phyloP scores from a whole-genome alignment of 257 asterid species.

The Solanum piurae region DNA sequence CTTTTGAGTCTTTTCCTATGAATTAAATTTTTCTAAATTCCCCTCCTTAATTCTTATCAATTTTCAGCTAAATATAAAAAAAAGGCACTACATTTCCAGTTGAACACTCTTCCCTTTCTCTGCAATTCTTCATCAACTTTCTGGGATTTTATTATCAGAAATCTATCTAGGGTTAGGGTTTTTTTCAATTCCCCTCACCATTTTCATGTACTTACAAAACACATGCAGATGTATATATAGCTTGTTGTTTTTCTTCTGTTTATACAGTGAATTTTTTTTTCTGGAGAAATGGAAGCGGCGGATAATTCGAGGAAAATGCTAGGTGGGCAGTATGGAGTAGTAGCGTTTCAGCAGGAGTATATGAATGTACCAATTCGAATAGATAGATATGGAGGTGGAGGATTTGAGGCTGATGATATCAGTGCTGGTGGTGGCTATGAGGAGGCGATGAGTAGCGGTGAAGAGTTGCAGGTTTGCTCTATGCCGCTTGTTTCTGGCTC shows the following conservation, averaged over 20 bases:
- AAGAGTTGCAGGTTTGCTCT: constrained; percentile 14
- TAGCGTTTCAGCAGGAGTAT: not conserved
- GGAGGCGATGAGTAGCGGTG: constrained; percentile 16
- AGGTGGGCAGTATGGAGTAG: not conserved
- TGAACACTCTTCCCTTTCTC: not conserved
- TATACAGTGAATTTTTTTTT: not conserved
- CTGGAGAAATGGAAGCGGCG: not conserved
- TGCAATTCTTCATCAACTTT: not conserved
- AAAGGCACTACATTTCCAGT: not conserved
- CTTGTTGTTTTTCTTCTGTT: not conserved
- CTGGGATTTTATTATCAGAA: not conserved
- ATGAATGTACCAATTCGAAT: constrained; percentile 26
- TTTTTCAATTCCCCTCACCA: not conserved
- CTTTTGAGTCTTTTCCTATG: not conserved
- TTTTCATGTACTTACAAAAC: not conserved
- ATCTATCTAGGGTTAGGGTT: not conserved
- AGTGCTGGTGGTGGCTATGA: constrained; percentile 3
- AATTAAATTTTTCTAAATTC: not conserved
- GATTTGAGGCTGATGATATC: constrained; percentile 29
- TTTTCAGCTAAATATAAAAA: not conserved
- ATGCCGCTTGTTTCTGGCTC: constrained; percentile 7
- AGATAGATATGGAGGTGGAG: constrained; percentile 31
- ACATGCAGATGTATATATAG: not conserved
- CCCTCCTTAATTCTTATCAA: not conserved
- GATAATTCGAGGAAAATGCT: not conserved